Base-by-base conservation (phyloP, 352 stramenopile species). In the Globisporangium polare region DNA sequence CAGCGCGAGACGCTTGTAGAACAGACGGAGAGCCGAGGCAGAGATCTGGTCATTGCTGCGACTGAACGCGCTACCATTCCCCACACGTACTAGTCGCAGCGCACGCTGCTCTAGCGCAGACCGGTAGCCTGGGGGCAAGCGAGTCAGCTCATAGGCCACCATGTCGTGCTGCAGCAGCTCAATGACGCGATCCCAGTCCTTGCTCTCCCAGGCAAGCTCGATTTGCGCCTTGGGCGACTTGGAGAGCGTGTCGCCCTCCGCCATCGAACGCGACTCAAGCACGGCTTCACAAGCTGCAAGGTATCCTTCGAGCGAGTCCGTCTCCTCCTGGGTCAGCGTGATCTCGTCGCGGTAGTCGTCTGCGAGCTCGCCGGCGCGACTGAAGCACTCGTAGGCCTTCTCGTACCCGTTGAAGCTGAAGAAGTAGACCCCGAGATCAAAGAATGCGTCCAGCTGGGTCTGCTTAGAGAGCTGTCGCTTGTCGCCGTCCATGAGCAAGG, bases 401-500 rank as follows among this genome's bases (percentile, higher is more conserved):
- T 89, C 81, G 46, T 84, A 90, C 2, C 75, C 75, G 33, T 75
- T 80, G 51, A 92, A 90, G 68, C 71, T 88, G 67, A 92, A 92
- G 56, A 87, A 92, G 42, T 90, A 92, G 29, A 83, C 53, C 0
- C 76, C 81, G 1, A 92, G 67, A 56, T 92, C 83, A 55, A 76
- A 82, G 63, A 79, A 89, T 10, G 82, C 80, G 12, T 90, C 77
- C 46, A 88, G 63, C 52, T 88, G 80, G 2, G 68, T 70, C 53
- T 82, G 74, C 15, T 60, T 39, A 9, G 71, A 41, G 1, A 91
- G 66, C 37, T 68, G 63, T 20, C 79, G 68, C 39, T 82, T 66
- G 29, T 72, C 61, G 18, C 87, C 77, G 22, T 82, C 77, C 29
- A 74, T 65, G 17, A 88, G 65, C 12, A 75, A 72, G 20, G 63